Conservation (phyloP, 805 yeast species). For the Brettanomyces naardenensis region DNA sequence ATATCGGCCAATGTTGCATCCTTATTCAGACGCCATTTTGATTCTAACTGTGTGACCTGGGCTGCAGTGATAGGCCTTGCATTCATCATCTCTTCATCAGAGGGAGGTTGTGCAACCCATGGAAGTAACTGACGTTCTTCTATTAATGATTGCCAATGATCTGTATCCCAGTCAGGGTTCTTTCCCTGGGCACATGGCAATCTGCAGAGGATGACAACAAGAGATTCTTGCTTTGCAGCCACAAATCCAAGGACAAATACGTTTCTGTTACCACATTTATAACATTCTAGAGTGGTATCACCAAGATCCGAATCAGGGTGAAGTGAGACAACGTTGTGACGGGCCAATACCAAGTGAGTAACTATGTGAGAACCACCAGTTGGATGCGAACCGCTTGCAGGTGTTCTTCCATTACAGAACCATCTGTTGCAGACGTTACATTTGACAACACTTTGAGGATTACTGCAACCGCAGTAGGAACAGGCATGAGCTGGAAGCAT, state of each 20-base stretch:
- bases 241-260: conserved; percentile 81
- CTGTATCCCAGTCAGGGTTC: conserved; percentile 78
- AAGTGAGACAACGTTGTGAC: conserved; percentile 65
- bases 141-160: conserved; percentile 80
- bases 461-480: conserved; percentile 67
- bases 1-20: conserved; percentile 66
- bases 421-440: conserved; percentile 75
- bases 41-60: conserved; percentile 68
- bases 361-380: conserved; percentile 65
- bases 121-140: conserved; percentile 70
- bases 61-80: conserved; percentile 50
- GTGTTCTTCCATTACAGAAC: conserved; percentile 76
- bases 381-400: conserved; percentile 17
- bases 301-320: conserved; percentile 81
- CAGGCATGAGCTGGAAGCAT: conserved; percentile 30
- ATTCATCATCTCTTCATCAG: conserved; percentile 51
- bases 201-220: conserved; percentile 81
- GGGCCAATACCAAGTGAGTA: conserved; percentile 73
- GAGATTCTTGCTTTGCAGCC: conserved; percentile 77
- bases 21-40: conserved; percentile 66
- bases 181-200: conserved; percentile 78
- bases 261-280: conserved; percentile 78
- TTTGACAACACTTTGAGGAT: conserved; percentile 58
- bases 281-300: conserved; percentile 83
- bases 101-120: conserved; percentile 74